Percentiles rank a stretch among this genome's conserved stretches.
These are phyloP conservation scores for Odontarrhena argentea DNA, from an alignment of 345 rosid species.

Conservation along the genomic window DNA sequence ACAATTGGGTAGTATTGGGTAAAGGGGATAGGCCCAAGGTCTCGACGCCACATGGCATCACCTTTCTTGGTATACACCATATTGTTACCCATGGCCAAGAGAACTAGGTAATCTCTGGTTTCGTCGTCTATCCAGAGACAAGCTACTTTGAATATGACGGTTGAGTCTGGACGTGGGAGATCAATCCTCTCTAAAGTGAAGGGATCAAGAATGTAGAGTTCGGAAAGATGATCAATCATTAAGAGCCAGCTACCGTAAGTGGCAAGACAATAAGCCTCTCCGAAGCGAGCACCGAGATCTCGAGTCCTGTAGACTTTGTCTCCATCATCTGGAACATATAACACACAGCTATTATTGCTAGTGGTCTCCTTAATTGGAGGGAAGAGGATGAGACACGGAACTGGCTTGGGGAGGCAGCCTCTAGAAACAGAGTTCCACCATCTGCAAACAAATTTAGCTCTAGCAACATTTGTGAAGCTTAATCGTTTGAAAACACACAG, in stretches of 20 bases:
- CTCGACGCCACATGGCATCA: not conserved
- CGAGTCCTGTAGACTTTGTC: conserved; percentile 19
- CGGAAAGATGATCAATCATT: not conserved
- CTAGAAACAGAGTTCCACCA: conserved; percentile 21
- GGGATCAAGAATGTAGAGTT: conserved; percentile 5
- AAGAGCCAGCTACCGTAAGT: conserved; percentile 27
- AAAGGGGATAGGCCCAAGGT: not conserved
- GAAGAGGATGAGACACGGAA: conserved; percentile 24
- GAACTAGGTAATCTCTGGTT: conserved; percentile 19
- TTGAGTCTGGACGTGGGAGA: not conserved
- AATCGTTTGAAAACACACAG: conserved; percentile 5
- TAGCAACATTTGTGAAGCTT: not conserved
- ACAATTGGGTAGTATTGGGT: not conserved
- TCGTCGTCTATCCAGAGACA: not conserved
- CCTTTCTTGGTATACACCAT: not conserved
- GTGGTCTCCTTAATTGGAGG: not conserved
- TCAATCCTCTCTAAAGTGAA: conserved; percentile 16
- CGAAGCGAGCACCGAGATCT: conserved; percentile 17
- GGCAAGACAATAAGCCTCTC: not conserved
- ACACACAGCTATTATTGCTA: not conserved
- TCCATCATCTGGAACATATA: conserved; percentile 15
- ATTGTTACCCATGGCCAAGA: not conserved
- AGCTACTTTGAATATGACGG: not conserved
- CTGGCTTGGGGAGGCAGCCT: conserved; percentile 4
- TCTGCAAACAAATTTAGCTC: conserved; percentile 16